Percentiles rank a stretch among this genome's conserved stretches.
Evolutionary conservation across 208 protist species (phyloP).

Genomic region (Porcisia hertigi): DNA sequence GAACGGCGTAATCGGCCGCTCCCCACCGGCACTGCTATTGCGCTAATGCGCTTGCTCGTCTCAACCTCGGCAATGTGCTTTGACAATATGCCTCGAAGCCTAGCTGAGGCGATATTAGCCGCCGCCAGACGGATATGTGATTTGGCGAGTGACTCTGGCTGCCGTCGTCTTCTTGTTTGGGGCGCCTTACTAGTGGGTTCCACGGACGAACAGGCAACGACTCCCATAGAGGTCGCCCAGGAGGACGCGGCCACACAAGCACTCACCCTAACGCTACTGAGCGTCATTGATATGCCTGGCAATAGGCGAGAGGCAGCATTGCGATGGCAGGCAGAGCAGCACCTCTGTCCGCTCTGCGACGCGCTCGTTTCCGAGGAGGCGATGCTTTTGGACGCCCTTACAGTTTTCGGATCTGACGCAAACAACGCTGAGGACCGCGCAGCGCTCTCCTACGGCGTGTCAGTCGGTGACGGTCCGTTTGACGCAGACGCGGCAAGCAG

Average conservation of each 20-base stretch:
- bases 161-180: slow-evolving; percentile 1
- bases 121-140: slow-evolving; percentile 12
- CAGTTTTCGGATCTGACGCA: not conserved
- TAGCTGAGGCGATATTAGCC: not conserved
- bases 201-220: not conserved
- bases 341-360: slow-evolving; percentile 8
- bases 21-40: slow-evolving; percentile 19
- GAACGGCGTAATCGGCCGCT: not conserved
- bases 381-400: not conserved
- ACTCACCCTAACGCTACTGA: slow-evolving; percentile 1
- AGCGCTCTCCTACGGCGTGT: not conserved
- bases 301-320: slow-evolving; percentile 3
- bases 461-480: not conserved
- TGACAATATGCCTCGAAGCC: not conserved
- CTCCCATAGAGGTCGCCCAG: not conserved
- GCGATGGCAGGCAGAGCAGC: slow-evolving; percentile 1
- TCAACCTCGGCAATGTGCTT: not conserved
- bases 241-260: not conserved
- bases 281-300: not conserved
- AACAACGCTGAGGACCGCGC: not conserved
- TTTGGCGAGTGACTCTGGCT: slow-evolving; percentile 8
- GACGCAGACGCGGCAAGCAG: not conserved
- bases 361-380: slow-evolving; percentile 15
- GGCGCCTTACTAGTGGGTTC: slow-evolving; percentile 9
- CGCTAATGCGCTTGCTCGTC: slow-evolving; percentile 17